Evolutionary conservation across 129 eudicot genomes (phyloP).

Genomic region (Flaveria sonorensis): DNA sequence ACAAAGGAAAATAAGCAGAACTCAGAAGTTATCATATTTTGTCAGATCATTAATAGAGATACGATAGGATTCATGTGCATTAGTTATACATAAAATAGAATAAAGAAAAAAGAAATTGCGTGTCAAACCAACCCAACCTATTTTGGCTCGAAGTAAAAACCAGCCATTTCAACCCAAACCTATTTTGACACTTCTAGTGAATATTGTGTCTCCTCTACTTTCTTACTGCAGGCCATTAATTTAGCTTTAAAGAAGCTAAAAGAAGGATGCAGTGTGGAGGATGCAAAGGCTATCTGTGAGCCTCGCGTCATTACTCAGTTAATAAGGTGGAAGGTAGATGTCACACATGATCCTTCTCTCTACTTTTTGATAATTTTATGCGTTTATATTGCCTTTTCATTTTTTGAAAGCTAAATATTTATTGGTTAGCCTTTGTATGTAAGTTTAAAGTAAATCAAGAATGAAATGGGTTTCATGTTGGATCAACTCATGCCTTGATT

Average conservation of each 20-base stretch:
- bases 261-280: constrained; percentile 63
- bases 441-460: not conserved
- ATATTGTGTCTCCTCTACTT: not conserved
- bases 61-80: too few relatives aligned
- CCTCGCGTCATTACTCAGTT: constrained; percentile 58
- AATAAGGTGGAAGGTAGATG: constrained; percentile 72
- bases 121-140: not conserved
- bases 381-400: constrained; percentile 4
- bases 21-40: too few relatives aligned
- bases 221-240: constrained; percentile 60
- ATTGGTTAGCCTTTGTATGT: not conserved
- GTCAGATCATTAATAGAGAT: too few relatives aligned
- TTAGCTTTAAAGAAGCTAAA: constrained; percentile 70
- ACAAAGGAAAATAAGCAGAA: too few relatives aligned
- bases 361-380: not conserved
- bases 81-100: too few relatives aligned
- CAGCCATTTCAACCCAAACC: not conserved
- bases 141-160: not conserved
- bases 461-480: not conserved
- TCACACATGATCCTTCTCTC: not conserved
- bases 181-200: not conserved
- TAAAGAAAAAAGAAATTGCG: not conserved
- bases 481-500: not conserved
- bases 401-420: not conserved
- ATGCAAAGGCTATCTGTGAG: constrained; percentile 75